phyloP scores from a whole-genome alignment of 2,329 filamentous ascomycete genomes.

The Grosmannia penicillata region DNA sequence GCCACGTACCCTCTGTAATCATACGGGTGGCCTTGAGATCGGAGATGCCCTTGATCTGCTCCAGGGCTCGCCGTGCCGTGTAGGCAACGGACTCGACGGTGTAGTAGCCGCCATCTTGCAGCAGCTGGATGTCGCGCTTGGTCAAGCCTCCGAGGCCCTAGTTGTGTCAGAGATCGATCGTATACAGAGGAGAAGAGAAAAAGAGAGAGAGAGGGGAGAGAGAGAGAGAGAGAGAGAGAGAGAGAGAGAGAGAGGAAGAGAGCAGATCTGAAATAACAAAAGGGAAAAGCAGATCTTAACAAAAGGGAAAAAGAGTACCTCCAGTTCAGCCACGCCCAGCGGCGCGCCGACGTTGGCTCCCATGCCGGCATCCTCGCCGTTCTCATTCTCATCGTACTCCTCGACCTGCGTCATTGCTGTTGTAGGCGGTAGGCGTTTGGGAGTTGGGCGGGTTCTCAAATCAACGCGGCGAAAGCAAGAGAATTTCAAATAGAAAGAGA shows the following conservation, averaged over 20 bases:
- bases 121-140: slow-evolving; percentile 87
- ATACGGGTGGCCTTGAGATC: slow-evolving; percentile 93
- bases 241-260: too few species aligned
- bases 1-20: slow-evolving; percentile 69
- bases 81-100: slow-evolving; percentile 95
- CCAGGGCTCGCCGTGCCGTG: slow-evolving; percentile 65
- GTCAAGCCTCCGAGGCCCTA: slow-evolving; percentile 84
- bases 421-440: neutral
- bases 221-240: too few species aligned
- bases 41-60: slow-evolving; percentile 96
- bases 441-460: neutral
- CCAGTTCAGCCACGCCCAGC: slow-evolving; percentile 69
- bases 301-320: slow-evolving; percentile 41
- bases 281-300: neutral
- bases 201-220: neutral
- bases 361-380: slow-evolving; percentile 52
- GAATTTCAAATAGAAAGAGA: neutral
- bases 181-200: neutral
- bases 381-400: slow-evolving; percentile 55
- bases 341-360: slow-evolving; percentile 82
- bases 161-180: neutral
- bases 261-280: neutral
- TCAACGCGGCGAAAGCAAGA: neutral
- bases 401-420: slow-evolving; percentile 32
- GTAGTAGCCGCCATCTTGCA: slow-evolving; percentile 84